Evolutionary conservation across 305 asterid genomes (phyloP).

Genomic region (Solanum chacoense): DNA sequence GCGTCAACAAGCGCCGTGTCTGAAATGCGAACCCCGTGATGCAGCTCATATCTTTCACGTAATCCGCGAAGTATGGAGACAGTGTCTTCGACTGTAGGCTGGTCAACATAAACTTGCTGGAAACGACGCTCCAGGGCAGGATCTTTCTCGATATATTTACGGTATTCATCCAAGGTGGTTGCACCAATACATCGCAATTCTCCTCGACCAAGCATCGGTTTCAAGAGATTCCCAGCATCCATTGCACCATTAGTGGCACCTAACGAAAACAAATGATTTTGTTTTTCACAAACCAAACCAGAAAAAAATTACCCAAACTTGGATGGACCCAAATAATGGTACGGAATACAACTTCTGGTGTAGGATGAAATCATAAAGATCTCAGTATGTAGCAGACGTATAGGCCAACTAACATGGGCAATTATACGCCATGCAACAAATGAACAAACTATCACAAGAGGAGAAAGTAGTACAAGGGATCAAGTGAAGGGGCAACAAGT

Average conservation of each 20-base stretch:
- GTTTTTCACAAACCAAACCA: neutral
- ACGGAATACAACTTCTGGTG: neutral
- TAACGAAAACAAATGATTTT: conserved; percentile 6
- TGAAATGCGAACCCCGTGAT: conserved; percentile 97
- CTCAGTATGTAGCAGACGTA: neutral
- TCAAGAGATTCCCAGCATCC: conserved; percentile 96
- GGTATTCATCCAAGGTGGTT: conserved; percentile 86
- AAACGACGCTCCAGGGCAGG: conserved; percentile 88
- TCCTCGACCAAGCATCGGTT: conserved; percentile 99
- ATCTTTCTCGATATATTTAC: conserved; percentile 91
- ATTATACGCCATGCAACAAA: neutral
- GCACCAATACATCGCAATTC: conserved; percentile 97
- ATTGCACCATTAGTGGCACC: conserved; percentile 91
- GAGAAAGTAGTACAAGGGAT: conserved; percentile 1
- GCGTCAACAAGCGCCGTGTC: conserved; percentile 93
- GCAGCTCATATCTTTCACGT: conserved; percentile 93
- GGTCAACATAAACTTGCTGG: conserved; percentile 93
- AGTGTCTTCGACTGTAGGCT: conserved; percentile 91
- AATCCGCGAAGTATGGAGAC: conserved; percentile 89
- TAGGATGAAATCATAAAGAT: neutral
- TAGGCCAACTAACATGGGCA: neutral
- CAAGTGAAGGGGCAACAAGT: neutral
- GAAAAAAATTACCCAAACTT: neutral
- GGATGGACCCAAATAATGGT: neutral
- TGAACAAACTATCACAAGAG: neutral